phyloP scores from a whole-genome alignment of 495 filamentous ascomycete genomes.

The Penicillium pancosmium region DNA sequence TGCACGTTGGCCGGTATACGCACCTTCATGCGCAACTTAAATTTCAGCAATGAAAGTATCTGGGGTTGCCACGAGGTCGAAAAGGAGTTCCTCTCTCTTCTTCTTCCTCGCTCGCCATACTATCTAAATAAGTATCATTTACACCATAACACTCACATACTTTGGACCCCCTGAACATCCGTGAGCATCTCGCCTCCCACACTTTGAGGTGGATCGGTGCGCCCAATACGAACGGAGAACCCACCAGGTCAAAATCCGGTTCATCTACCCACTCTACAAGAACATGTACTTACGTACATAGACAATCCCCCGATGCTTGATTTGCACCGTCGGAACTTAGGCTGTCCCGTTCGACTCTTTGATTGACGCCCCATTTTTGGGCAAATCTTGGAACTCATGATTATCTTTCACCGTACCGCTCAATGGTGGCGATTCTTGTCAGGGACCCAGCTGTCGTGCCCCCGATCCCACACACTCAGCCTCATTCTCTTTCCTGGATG shows the following conservation, averaged over 20 bases:
- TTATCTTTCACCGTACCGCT: constrained; percentile 5
- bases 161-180: neutral
- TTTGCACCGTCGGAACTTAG: constrained; percentile 13
- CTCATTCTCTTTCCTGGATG: constrained; percentile 1
- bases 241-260: neutral
- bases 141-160: neutral
- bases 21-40: neutral
- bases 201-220: neutral
- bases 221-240: constrained; percentile 1
- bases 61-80: neutral
- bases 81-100: neutral
- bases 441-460: neutral
- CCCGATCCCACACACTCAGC: constrained; percentile 5
- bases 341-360: neutral
- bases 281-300: neutral
- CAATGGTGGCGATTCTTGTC: neutral
- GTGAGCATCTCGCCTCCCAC: neutral
- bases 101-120: neutral
- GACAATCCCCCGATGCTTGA: constrained; percentile 4
- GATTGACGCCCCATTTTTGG: constrained; percentile 18
- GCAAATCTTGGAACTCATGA: neutral
- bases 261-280: neutral
- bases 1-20: neutral
- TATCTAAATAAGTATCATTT: neutral
- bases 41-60: neutral